Evolutionary conservation across 179 eudicot species (phyloP).

Genomic region (Spergularia azorica): DNA sequence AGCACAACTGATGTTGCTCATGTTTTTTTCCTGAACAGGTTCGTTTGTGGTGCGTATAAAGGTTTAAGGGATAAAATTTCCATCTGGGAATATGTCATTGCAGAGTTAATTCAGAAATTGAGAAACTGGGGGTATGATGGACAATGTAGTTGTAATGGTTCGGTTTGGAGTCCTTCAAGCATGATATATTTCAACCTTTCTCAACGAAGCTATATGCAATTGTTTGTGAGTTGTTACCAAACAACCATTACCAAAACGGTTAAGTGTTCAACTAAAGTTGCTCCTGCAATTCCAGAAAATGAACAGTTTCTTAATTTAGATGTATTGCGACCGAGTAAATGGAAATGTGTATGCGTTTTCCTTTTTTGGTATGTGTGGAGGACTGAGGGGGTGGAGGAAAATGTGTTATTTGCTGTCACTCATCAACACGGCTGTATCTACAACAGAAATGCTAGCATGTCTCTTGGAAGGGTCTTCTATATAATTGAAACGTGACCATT

Average conservation of each 20-base stretch:
- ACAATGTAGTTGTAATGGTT: background rate
- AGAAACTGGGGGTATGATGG: conserved; percentile 2
- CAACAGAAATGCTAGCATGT: background rate
- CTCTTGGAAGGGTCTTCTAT: too few species aligned
- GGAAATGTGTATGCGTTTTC: conserved; percentile 3
- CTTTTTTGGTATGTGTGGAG: background rate
- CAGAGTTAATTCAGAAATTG: conserved; percentile 1
- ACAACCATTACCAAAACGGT: background rate
- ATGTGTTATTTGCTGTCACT: background rate
- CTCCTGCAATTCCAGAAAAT: background rate
- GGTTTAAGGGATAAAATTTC: conserved; percentile 40
- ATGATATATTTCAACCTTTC: conserved; percentile 3
- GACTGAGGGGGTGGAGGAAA: background rate
- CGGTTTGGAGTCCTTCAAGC: background rate
- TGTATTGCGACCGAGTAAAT: background rate
- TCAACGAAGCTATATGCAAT: background rate
- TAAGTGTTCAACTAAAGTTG: background rate
- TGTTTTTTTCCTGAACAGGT: conserved; percentile 51
- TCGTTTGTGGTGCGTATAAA: conserved; percentile 90
- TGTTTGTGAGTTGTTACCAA: background rate
- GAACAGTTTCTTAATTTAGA: background rate
- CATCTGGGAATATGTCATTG: background rate
- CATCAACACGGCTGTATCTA: background rate
- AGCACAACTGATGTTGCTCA: background rate
- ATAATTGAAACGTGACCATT: too few species aligned